Conservation (phyloP, 768 basidiomycete species). For the Tricholoma hemisulphureum region DNA sequence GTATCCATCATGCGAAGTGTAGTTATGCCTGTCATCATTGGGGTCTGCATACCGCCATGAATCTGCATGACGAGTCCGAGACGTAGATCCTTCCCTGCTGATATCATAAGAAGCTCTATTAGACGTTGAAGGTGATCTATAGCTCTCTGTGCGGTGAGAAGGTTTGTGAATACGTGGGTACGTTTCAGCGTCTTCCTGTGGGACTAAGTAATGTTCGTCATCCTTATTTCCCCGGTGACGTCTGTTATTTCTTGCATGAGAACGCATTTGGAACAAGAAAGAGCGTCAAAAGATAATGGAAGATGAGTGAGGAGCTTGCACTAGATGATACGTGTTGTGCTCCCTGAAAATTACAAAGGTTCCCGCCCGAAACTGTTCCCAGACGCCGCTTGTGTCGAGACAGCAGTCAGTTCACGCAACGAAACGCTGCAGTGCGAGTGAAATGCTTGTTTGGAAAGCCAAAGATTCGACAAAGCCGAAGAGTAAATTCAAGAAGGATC, state of each 20-base stretch:
- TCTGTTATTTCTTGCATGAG: conserved; percentile 46
- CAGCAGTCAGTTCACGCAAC: conserved; percentile 17
- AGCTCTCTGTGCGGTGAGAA: conserved; percentile 47
- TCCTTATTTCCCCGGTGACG: conserved; percentile 54
- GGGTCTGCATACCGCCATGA: conserved; percentile 49
- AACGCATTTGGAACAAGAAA: conserved; percentile 37
- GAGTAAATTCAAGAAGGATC: conserved; percentile 9
- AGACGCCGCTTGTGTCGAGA: conserved; percentile 7
- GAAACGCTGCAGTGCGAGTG: conserved; percentile 1
- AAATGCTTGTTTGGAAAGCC: conserved; percentile 2
- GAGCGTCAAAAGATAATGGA: conserved; percentile 20
- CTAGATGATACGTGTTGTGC: conserved; percentile 33
- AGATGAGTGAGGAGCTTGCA: conserved; percentile 21
- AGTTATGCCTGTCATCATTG: conserved; percentile 45
- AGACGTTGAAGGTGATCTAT: conserved; percentile 45
- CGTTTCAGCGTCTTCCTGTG: conserved; percentile 50
- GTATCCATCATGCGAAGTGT: conserved; percentile 43
- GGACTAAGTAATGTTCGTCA: conserved; percentile 47
- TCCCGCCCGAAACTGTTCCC: conserved; percentile 15
- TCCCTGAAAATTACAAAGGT: conserved; percentile 33
- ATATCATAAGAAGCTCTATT: conserved; percentile 43
- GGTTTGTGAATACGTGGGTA: conserved; percentile 51
- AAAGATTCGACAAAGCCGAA: conserved; percentile 5
- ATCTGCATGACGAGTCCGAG: conserved; percentile 51
- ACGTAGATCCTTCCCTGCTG: conserved; percentile 51